Conservation (phyloP, 768 basidiomycete species). For the Mycena vulgaris region DNA sequence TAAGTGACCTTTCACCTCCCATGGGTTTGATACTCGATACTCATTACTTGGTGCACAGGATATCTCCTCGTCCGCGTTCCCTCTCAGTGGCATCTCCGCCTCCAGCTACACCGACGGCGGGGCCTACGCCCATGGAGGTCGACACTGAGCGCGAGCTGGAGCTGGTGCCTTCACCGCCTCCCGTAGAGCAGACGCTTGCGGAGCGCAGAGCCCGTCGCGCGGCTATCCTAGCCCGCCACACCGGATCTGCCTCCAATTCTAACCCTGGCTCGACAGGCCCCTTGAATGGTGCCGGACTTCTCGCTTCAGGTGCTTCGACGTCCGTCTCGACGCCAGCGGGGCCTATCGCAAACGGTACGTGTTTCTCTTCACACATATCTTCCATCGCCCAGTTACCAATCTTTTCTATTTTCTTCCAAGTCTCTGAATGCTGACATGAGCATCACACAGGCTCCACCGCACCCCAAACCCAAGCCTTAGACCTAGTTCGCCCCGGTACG, state of each 20-base stretch:
- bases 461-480: too few relatives aligned
- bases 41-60: constrained; percentile 57
- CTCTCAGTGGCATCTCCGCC: constrained; percentile 47
- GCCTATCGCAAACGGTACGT: constrained; percentile 6
- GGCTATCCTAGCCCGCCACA: constrained; percentile 77
- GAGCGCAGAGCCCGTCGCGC: constrained; percentile 80
- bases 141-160: constrained; percentile 69
- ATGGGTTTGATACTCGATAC: constrained; percentile 17
- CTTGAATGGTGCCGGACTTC: constrained; percentile 56
- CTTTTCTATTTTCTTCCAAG: neutral
- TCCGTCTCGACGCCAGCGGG: constrained; percentile 17
- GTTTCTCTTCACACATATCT: too few relatives aligned
- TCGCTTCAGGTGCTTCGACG: constrained; percentile 4
- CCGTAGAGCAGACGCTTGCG: constrained; percentile 76
- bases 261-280: constrained; percentile 82
- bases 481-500: too few relatives aligned
- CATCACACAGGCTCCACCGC: too few relatives aligned
- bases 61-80: constrained; percentile 68
- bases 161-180: constrained; percentile 64
- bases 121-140: constrained; percentile 52
- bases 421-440: too few relatives aligned
- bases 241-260: constrained; percentile 65
- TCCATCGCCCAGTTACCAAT: too few relatives aligned
- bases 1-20: constrained; percentile 65
- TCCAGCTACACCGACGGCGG: constrained; percentile 41